Percentiles rank a stretch among this genome's conserved stretches.
phyloP scores from a whole-genome alignment of 495 filamentous ascomycete species.

The Penicillium parvum region DNA sequence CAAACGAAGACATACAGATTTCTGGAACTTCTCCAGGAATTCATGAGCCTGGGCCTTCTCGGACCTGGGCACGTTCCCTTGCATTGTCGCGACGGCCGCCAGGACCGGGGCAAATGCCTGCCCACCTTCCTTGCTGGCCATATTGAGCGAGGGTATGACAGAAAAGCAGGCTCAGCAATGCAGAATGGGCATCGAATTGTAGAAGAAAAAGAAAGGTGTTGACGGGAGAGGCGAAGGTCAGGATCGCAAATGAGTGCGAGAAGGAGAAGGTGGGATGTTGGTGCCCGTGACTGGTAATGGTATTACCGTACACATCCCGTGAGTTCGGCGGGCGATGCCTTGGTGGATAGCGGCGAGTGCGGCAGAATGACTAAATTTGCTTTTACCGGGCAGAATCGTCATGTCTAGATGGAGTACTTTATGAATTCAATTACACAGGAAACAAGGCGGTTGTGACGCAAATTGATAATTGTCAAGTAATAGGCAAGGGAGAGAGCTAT shows the following conservation, averaged over 20 bases:
- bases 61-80: slow-evolving; percentile 69
- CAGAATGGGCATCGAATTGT: slow-evolving; percentile 7
- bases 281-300: slow-evolving; percentile 30
- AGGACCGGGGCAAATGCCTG: slow-evolving; percentile 81
- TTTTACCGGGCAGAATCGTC: no score
- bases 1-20: slow-evolving; percentile 64
- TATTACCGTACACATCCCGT: slow-evolving; percentile 24
- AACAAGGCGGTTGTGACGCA: no score
- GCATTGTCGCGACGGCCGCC: slow-evolving; percentile 85
- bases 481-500: no score
- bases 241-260: slow-evolving; percentile 14
- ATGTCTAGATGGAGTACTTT: no score
- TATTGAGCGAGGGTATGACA: slow-evolving; percentile 34
- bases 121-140: slow-evolving; percentile 64
- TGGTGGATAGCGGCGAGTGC: no score
- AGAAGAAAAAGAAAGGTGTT: slow-evolving; percentile 2
- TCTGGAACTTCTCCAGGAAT: slow-evolving; percentile 94
- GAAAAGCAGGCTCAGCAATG: slow-evolving; percentile 12
- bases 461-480: no score
- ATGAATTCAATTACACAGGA: no score
- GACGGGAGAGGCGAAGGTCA: slow-evolving; percentile 8
- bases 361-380: no score
- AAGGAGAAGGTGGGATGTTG: slow-evolving; percentile 37
- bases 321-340: no score
- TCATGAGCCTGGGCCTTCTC: slow-evolving; percentile 88